These are phyloP conservation scores for Linanthus parryae DNA, from an alignment of 148 eudicot genomes.

Conservation along the genomic window DNA sequence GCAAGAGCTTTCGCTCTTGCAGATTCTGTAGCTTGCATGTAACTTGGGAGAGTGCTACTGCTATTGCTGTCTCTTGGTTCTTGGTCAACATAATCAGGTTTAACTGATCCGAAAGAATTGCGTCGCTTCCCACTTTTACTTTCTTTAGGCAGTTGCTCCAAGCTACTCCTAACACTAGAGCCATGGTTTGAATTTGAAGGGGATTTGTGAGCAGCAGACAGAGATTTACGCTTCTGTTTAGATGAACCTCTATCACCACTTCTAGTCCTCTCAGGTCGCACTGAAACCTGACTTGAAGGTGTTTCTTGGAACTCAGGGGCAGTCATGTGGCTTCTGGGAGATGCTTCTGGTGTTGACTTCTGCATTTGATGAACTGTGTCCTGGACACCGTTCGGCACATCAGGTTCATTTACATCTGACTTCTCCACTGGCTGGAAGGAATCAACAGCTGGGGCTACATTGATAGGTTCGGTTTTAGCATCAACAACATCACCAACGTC, in stretches of 20 bases:
- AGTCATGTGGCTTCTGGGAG: constrained; percentile 56
- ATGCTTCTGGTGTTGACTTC: constrained; percentile 49
- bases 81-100: constrained; percentile 61
- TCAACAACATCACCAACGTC: constrained; percentile 11
- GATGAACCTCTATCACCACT: constrained; percentile 44
- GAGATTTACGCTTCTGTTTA: constrained; percentile 38
- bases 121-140: constrained; percentile 59
- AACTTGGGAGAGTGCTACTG: constrained; percentile 65
- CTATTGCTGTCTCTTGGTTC: constrained; percentile 71
- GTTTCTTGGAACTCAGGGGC: constrained; percentile 59
- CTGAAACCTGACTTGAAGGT: constrained; percentile 71
- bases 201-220: constrained; percentile 45
- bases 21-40: constrained; percentile 98
- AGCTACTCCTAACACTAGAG: constrained; percentile 51
- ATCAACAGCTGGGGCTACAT: constrained; percentile 16
- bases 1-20: constrained; percentile 72
- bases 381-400: constrained; percentile 16
- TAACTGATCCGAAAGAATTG: constrained; percentile 64
- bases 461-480: constrained; percentile 12
- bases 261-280: constrained; percentile 48
- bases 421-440: constrained; percentile 24
- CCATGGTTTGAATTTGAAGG: constrained; percentile 36
- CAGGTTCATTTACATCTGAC: constrained; percentile 19
- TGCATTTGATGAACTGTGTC: constrained; percentile 21
- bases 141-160: constrained; percentile 58